A percentile compares a stretch with the other conserved stretches of the same genome.
Evolutionary conservation across 768 basidiomycete genomes (phyloP).

Genomic region (Lactarius evosmus): DNA sequence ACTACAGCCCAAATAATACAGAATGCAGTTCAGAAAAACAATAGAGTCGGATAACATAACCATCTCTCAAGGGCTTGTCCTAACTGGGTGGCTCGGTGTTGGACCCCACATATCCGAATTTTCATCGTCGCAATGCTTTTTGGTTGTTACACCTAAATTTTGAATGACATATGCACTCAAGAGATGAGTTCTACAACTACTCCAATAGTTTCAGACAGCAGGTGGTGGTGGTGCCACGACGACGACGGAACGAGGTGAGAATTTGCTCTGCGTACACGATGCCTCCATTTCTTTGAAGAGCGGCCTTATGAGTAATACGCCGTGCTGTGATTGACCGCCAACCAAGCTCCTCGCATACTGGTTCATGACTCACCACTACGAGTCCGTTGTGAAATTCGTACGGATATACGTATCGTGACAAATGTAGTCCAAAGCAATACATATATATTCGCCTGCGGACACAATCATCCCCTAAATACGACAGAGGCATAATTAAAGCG

Average conservation of each 20-base stretch:
- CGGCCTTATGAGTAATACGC: not conserved
- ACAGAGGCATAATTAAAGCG: not conserved
- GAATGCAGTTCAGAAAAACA: accelerated
- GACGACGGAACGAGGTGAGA: no score
- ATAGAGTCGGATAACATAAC: conserved; percentile 38
- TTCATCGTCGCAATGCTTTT: no score
- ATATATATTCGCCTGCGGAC: not conserved
- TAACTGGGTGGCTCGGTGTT: conserved; percentile 40
- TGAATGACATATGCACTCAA: no score
- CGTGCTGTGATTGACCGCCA: not conserved
- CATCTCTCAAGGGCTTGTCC: conserved; percentile 33
- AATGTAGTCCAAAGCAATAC: not conserved
- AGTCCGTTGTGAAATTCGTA: not conserved
- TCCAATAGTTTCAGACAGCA: no score
- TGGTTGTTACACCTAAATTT: no score
- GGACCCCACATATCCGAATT: conserved; percentile 41
- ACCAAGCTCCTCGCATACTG: not conserved
- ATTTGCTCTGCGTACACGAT: no score
- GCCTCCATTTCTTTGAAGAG: no score
- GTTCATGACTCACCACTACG: no score
- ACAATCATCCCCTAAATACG: not conserved
- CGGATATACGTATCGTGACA: not conserved
- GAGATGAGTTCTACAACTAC: no score
- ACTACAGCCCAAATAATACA: not conserved
- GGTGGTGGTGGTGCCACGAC: no score